Conservation (phyloP, 768 basidiomycete genomes). For the Krasilnikovozyma curviuscula region DNA sequence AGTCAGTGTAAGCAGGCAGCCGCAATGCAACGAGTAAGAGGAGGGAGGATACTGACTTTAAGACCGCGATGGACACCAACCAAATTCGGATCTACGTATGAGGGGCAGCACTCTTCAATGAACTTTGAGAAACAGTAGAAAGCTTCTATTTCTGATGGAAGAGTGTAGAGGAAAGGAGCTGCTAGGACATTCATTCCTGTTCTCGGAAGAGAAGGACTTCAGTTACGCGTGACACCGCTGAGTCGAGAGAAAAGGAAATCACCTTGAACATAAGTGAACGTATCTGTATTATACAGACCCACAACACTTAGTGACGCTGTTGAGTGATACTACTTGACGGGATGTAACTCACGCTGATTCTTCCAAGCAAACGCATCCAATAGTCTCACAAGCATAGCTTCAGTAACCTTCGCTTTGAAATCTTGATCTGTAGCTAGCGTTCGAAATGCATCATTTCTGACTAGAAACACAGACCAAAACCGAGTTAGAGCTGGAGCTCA, state of each 20-base stretch:
- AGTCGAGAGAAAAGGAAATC: neutral
- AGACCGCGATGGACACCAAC: conserved; percentile 89
- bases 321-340: too few relatives aligned
- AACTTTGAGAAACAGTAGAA: conserved; percentile 93
- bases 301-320: too few relatives aligned
- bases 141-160: conserved; percentile 95
- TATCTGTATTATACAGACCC: too few relatives aligned
- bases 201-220: neutral
- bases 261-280: conserved; percentile 85
- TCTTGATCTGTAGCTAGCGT: conserved; percentile 89
- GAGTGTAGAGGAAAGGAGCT: conserved; percentile 89
- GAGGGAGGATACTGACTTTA: conserved; percentile 39
- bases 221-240: neutral
- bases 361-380: conserved; percentile 97
- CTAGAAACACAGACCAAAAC: conserved; percentile 33
- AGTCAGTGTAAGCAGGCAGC: neutral
- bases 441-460: conserved; percentile 27
- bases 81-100: conserved; percentile 91
- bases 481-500: conserved; percentile 2
- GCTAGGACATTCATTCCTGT: conserved; percentile 88
- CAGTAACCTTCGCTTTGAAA: conserved; percentile 92
- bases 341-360: conserved; percentile 44
- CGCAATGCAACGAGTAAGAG: neutral
- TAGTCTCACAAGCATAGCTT: conserved; percentile 90
- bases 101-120: conserved; percentile 80